Evolutionary conservation across 306 rosid genomes (phyloP), one percentile per base, ranked within the genome.

Genomic region (Purshia tridentata): DNA sequence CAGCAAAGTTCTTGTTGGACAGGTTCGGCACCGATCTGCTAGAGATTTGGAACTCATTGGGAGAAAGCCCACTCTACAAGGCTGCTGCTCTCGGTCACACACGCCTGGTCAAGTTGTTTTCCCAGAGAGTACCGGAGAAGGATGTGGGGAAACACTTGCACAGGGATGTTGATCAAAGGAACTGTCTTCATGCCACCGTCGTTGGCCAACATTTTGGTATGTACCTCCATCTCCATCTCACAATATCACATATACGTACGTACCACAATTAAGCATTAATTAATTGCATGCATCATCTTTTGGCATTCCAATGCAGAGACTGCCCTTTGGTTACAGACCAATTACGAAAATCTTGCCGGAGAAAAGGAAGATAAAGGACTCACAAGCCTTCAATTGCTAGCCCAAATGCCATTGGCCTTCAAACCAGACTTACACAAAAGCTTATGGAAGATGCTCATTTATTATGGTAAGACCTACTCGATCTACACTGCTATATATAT

Each of bases 361-460:
- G 6, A 66, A 29, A 46, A n/a, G 50, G 49, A 75, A 4, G 12
- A 5, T 55, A 6, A n/a, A 0, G 49, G 45, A 0, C 2, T 22
- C 42, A 23, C 79, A 6, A 51, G 59, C 67, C 73, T 75, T 15
- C 58, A 76, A n/a, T 14, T 76, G 39, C 49, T 76, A 14, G 74
- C 80, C 23, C 69, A 67, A 19, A 76, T 76, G 80, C 80, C 80
- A 0, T 42, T 15, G 35, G 74, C 69, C 40, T 76, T 67, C 46
- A 22, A 3, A n/a, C 59, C 69, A 19, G 74, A 73, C 12, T 67
- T 1, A n/a, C 15, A 51, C 40, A n/a, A 35, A 50, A 45, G 35
- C 4, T 50, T 23, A 50, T 18, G 62, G 62, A 57, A 18, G 39
- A 18, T 23, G 23, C 62, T 23, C 62, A 6, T 23, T 3, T 49